phyloP scores from a whole-genome alignment of 2,329 filamentous ascomycete genomes.

The Scleromitrula shiraiana region DNA sequence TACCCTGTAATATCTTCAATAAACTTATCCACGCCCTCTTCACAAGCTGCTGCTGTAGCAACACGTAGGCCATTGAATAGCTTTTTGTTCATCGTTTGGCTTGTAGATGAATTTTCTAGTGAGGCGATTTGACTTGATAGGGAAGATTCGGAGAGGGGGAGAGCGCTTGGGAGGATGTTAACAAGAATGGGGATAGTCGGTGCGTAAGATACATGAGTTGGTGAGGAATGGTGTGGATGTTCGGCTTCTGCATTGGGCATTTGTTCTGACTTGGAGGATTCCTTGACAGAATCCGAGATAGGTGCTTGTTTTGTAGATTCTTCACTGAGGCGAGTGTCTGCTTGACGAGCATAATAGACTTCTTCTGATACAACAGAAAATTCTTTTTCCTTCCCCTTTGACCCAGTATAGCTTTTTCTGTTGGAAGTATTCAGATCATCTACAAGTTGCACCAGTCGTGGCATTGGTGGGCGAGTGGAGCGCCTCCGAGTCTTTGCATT shows the following conservation, averaged over 20 bases:
- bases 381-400: neutral
- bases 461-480: no score
- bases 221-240: neutral
- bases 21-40: constrained; percentile 44
- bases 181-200: neutral
- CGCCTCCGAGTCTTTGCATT: no score
- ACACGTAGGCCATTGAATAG: constrained; percentile 48
- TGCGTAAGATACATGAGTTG: no score
- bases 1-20: constrained; percentile 45
- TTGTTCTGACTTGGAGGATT: neutral
- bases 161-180: neutral
- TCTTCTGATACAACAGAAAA: neutral
- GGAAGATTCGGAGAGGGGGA: neutral
- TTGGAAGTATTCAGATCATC: neutral
- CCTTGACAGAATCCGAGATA: constrained; percentile 6
- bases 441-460: neutral
- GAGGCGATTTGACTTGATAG: neutral
- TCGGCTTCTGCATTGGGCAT: neutral
- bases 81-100: constrained; percentile 30
- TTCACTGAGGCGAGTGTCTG: neutral
- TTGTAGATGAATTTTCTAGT: neutral
- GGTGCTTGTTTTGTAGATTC: neutral
- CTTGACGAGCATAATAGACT: constrained; percentile 1
- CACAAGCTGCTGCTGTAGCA: constrained; percentile 47
- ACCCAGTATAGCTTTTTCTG: neutral